phyloP scores from a whole-genome alignment of 2,329 filamentous ascomycete species.

The Amylocarpus encephaloides region DNA sequence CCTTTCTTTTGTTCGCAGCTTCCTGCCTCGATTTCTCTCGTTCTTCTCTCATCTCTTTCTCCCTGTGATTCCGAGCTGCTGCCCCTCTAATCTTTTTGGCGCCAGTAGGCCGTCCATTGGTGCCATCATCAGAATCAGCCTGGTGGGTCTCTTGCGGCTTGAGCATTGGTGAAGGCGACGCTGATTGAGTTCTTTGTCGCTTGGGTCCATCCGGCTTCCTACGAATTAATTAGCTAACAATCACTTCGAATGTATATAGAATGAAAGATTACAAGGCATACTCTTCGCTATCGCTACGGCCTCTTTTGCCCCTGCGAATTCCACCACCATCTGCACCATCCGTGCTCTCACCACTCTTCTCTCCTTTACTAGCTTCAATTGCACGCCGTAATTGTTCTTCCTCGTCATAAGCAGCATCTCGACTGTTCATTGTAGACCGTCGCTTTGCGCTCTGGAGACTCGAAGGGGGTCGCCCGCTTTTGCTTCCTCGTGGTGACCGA shows the following conservation, averaged over 20 bases:
- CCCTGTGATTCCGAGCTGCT: constrained; percentile 50
- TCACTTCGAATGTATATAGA: constrained; percentile 1
- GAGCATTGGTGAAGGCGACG: constrained; percentile 56
- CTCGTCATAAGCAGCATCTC: constrained; percentile 91
- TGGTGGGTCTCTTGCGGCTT: constrained; percentile 44
- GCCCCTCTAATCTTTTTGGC: constrained; percentile 55
- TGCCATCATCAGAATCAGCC: constrained; percentile 69
- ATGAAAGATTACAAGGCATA: constrained; percentile 44
- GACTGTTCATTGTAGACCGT: constrained; percentile 94
- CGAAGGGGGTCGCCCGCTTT: constrained; percentile 47
- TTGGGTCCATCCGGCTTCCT: constrained; percentile 70
- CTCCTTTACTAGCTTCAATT: constrained; percentile 91
- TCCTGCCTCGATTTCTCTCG: constrained; percentile 68
- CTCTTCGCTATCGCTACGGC: constrained; percentile 90
- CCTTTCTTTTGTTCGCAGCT: constrained; percentile 72
- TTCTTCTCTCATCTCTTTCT: constrained; percentile 65
- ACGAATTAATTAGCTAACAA: constrained; percentile 20
- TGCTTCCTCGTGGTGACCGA: constrained; percentile 48
- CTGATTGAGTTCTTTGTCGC: constrained; percentile 75
- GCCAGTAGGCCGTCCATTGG: constrained; percentile 42
- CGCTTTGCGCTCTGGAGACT: constrained; percentile 53
- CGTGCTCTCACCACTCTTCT: constrained; percentile 37
- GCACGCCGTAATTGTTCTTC: constrained; percentile 82
- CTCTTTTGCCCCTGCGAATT: constrained; percentile 68
- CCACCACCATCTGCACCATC: constrained; percentile 49